Percentiles rank a stretch among this genome's conserved stretches.
Evolutionary conservation across 768 basidiomycete species (phyloP).

Genomic region (Lactarius deliciosus): DNA sequence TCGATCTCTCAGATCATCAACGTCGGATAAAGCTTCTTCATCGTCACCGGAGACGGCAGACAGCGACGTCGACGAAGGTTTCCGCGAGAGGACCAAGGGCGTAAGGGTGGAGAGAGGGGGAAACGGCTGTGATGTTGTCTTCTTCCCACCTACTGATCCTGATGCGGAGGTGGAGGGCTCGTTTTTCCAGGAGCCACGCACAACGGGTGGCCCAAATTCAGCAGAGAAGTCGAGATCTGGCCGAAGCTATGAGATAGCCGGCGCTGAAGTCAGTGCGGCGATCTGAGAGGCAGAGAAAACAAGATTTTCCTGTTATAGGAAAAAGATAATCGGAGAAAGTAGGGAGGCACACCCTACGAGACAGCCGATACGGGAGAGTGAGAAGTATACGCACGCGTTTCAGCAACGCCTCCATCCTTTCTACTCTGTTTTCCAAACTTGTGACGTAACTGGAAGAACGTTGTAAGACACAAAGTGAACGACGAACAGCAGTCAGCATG

Average conservation of each 20-base stretch:
- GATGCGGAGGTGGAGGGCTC: conserved; percentile 27
- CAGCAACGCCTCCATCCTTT: conserved; percentile 40
- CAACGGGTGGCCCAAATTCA: conserved; percentile 60
- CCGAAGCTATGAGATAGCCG: conserved; percentile 46
- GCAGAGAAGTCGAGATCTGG: conserved; percentile 61
- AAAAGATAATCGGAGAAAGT: neutral
- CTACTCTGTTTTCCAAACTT: conserved; percentile 39
- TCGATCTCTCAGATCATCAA: conserved; percentile 6
- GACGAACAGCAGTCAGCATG: neutral
- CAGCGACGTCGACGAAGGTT: conserved; percentile 7
- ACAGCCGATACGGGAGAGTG: neutral
- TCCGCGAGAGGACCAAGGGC: conserved; percentile 11
- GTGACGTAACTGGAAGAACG: conserved; percentile 35
- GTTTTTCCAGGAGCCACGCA: conserved; percentile 64
- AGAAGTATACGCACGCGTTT: conserved; percentile 36
- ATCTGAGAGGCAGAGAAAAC: conserved; percentile 13
- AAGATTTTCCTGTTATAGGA: no score
- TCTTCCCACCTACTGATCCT: conserved; percentile 13
- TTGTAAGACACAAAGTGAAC: conserved; percentile 8
- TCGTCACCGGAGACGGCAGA: conserved; percentile 2
- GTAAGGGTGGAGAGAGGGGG: conserved; percentile 17
- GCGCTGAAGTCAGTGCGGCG: conserved; percentile 4
- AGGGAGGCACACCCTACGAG: neutral
- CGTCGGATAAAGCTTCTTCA: conserved; percentile 3
- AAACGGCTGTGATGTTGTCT: neutral